These are phyloP conservation scores for Saturnispora bothae DNA, from an alignment of 805 yeast genomes.

Conservation along the genomic window DNA sequence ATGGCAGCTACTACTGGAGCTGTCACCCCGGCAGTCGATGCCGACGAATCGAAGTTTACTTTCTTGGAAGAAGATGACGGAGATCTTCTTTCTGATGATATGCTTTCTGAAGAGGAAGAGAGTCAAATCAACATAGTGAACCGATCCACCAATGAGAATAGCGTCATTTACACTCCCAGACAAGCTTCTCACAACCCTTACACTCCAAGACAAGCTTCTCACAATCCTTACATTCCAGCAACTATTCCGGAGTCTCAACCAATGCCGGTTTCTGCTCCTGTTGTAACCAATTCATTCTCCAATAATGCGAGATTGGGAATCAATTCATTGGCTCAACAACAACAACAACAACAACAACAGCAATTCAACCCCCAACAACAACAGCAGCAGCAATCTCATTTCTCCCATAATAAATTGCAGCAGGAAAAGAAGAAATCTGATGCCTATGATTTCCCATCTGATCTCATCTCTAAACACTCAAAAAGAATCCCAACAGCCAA, in stretches of 20 bases:
- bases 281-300: neutral
- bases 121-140: neutral
- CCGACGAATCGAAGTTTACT: constrained; percentile 23
- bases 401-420: constrained; percentile 11
- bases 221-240: neutral
- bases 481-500: constrained; percentile 30
- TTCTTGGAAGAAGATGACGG: constrained; percentile 37
- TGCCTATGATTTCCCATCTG: constrained; percentile 67
- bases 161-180: neutral
- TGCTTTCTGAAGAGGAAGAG: constrained; percentile 30
- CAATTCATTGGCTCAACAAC: constrained; percentile 1
- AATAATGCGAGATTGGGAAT: constrained; percentile 1
- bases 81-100: constrained; percentile 25
- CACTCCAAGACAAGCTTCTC: neutral
- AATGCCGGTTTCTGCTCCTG: neutral
- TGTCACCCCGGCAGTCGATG: neutral
- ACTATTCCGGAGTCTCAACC: too few species aligned
- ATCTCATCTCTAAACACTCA: constrained; percentile 33
- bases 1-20: too few species aligned
- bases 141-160: neutral
- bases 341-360: neutral
- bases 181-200: neutral
- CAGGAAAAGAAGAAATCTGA: constrained; percentile 50
- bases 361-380: constrained; percentile 1
- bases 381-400: neutral